These are phyloP conservation scores for Suillus cothurnatus DNA, from an alignment of 768 basidiomycete genomes.

Conservation along the genomic window DNA sequence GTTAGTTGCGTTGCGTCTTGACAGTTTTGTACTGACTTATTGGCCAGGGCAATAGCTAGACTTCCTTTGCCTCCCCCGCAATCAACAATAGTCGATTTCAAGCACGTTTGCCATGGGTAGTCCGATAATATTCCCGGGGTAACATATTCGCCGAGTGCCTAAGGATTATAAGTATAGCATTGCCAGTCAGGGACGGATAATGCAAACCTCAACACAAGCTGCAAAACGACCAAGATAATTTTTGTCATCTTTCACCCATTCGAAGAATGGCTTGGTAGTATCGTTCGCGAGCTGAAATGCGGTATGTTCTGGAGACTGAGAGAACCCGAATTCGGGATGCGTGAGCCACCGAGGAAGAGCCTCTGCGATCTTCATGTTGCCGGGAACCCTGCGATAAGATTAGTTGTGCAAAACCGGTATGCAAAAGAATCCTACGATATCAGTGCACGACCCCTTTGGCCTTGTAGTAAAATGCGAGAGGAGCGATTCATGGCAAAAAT, in stretches of 20 bases:
- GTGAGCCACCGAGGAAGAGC: slow-evolving; percentile 15
- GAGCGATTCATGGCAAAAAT: slow-evolving; percentile 23
- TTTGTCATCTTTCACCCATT: slow-evolving; percentile 13
- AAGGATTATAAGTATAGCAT: neutral
- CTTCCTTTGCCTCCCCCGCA: slow-evolving; percentile 45
- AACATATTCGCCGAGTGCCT: slow-evolving; percentile 8
- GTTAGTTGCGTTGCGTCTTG: slow-evolving; percentile 1
- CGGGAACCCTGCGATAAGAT: slow-evolving; percentile 13
- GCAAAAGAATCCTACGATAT: slow-evolving; percentile 12
- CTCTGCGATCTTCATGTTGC: slow-evolving; percentile 16
- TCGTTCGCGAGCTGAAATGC: slow-evolving; percentile 42
- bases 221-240: neutral
- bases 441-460: slow-evolving; percentile 19
- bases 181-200: neutral
- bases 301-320: slow-evolving; percentile 23
- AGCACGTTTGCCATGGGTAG: slow-evolving; percentile 40
- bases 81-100: slow-evolving; percentile 41
- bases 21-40: slow-evolving; percentile 24
- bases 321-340: slow-evolving; percentile 22
- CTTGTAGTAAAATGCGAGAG: slow-evolving; percentile 15
- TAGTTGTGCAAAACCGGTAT: neutral
- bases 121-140: slow-evolving; percentile 42
- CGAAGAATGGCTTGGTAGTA: slow-evolving; percentile 39
- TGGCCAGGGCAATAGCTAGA: slow-evolving; percentile 42
- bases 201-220: slow-evolving; percentile 1